A percentile compares a stretch with the other conserved stretches of the same genome.
Conservation (phyloP, 108 stramenopile genomes). For the Mayamaea pseudoterrestris region DNA sequence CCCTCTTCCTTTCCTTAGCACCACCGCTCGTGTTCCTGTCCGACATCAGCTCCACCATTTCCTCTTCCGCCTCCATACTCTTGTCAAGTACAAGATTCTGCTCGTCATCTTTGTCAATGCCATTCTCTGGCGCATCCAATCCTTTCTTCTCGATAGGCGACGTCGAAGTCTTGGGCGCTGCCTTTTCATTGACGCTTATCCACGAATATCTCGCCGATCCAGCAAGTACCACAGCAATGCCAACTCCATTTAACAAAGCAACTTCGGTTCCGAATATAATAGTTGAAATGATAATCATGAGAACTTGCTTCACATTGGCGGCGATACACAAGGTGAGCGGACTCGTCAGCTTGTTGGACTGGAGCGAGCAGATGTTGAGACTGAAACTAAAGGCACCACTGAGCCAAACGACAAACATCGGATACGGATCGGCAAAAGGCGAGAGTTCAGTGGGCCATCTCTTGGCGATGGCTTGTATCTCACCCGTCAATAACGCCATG, state of each 20-base stretch:
- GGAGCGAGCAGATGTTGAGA: constrained; percentile 67
- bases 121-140: too few relatives aligned
- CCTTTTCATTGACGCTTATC: constrained; percentile 51
- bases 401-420: constrained; percentile 28
- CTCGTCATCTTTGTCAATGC: too few relatives aligned
- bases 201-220: constrained; percentile 74
- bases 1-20: too few relatives aligned
- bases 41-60: too few relatives aligned
- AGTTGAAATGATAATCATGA: constrained; percentile 51
- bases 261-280: constrained; percentile 41
- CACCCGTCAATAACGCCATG: constrained; percentile 39
- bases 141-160: not conserved
- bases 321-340: constrained; percentile 80
- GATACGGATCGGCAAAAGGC: constrained; percentile 16
- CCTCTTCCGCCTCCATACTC: too few relatives aligned
- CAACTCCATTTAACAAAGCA: constrained; percentile 38
- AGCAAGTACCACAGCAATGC: constrained; percentile 52
- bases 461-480: constrained; percentile 28
- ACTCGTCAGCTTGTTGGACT: constrained; percentile 79
- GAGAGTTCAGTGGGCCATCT: constrained; percentile 32
- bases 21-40: too few relatives aligned
- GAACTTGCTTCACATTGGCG: constrained; percentile 83
- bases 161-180: not conserved
- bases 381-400: constrained; percentile 62
- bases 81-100: too few relatives aligned